These are phyloP conservation scores for Verticillium alfalfae DNA, from an alignment of 2,329 filamentous ascomycete genomes.

Conservation along the genomic window DNA sequence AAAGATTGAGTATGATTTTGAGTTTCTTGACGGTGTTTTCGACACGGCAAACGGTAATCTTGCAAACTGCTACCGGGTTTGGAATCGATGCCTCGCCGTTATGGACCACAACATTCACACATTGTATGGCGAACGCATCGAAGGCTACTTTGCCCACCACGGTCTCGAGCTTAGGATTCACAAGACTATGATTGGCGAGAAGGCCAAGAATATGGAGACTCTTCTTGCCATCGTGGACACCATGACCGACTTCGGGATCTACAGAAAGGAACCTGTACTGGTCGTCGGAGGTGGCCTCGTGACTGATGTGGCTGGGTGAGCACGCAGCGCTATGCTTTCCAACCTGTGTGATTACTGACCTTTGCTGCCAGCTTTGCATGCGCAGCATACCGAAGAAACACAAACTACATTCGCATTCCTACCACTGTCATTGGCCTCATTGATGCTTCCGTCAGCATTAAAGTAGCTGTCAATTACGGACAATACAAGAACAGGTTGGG, in stretches of 20 bases:
- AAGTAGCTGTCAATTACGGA: conserved; percentile 73
- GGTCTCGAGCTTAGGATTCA: conserved; percentile 58
- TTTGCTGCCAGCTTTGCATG: conserved; percentile 53
- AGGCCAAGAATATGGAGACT: conserved; percentile 68
- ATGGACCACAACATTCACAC: conserved; percentile 68
- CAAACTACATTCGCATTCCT: conserved; percentile 68
- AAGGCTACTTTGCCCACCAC: conserved; percentile 62
- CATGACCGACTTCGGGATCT: conserved; percentile 69
- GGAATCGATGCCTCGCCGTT: conserved; percentile 61
- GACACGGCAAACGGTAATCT: conserved; percentile 54
- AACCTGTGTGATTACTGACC: neutral
- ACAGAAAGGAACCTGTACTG: conserved; percentile 62
- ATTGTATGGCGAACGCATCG: conserved; percentile 60
- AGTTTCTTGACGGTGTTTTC: conserved; percentile 67
- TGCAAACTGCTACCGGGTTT: conserved; percentile 58
- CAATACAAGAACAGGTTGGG: conserved; percentile 71
- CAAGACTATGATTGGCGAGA: conserved; percentile 70
- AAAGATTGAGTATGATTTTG: conserved; percentile 73
- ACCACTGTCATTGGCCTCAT: conserved; percentile 73
- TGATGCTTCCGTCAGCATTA: conserved; percentile 70
- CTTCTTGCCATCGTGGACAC: conserved; percentile 65
- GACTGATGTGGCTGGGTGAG: conserved; percentile 59
- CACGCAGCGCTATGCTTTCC: neutral
- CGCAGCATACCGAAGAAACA: conserved; percentile 65
- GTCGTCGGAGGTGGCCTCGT: conserved; percentile 65